phyloP scores from a whole-genome alignment of 805 yeast species.

The Nakazawaea wyomingensis region DNA sequence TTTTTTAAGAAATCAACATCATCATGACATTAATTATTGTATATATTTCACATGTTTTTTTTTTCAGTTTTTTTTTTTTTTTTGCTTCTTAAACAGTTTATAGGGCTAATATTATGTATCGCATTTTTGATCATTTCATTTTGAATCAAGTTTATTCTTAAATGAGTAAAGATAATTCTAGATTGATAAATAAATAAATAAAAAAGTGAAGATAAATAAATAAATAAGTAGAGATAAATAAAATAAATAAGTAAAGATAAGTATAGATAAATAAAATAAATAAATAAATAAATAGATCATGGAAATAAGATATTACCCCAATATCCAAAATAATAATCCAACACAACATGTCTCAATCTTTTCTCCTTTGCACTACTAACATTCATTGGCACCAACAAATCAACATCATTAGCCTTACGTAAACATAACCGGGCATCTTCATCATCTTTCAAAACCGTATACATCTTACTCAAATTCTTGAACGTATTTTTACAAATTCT shows the following conservation, averaged over 20 bases:
- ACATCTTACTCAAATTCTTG: constrained; percentile 31
- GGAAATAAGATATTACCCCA: constrained; percentile 31
- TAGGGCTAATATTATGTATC: not conserved
- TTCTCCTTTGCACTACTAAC: constrained; percentile 15
- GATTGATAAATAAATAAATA: no score
- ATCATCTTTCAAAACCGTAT: constrained; percentile 22
- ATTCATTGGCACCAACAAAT: constrained; percentile 22
- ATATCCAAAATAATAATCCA: constrained; percentile 28
- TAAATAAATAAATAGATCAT: not conserved
- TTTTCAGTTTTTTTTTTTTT: no score
- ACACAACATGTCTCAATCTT: constrained; percentile 27
- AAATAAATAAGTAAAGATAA: not conserved
- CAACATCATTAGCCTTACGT: constrained; percentile 21
- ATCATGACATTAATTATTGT: no score
- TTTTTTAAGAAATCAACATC: no score
- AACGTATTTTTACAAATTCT: constrained; percentile 32
- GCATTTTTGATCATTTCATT: not conserved
- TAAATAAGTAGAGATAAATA: constrained; percentile 4
- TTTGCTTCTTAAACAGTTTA: no score
- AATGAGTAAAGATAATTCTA: no score
- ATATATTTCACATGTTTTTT: no score
- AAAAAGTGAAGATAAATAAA: not conserved
- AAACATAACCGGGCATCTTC: constrained; percentile 23
- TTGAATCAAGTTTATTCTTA: no score
- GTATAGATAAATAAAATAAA: not conserved